These are phyloP conservation scores for Geranomyces michiganensis DNA, from an alignment of 192 early-diverging fungal species.

Conservation along the genomic window DNA sequence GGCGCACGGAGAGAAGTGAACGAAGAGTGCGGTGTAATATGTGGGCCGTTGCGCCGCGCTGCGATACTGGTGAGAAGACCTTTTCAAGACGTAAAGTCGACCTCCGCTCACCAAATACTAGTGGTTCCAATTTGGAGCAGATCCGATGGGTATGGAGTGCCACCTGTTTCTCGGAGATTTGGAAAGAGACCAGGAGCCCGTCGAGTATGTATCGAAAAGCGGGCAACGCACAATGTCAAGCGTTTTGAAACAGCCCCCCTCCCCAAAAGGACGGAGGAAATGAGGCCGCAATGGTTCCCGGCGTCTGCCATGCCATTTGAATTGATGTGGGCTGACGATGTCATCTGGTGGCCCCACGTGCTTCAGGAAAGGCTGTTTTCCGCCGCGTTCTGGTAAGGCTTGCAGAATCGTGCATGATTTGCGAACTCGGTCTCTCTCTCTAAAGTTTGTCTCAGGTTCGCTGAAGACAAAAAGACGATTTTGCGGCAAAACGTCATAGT, in stretches of 20 bases:
- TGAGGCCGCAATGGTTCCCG: constrained; percentile 73
- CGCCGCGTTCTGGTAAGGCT: constrained; percentile 1
- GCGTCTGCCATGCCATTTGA: constrained; percentile 61
- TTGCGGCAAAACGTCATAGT: neutral
- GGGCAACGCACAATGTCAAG: neutral
- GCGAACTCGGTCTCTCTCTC: neutral
- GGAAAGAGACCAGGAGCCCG: constrained; percentile 45
- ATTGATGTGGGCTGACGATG: constrained; percentile 76
- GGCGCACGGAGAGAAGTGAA: constrained; percentile 68
- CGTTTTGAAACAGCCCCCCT: no score
- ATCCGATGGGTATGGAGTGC: constrained; percentile 64
- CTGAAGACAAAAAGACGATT: neutral
- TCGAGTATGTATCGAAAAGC: constrained; percentile 56
- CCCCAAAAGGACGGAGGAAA: constrained; percentile 61
- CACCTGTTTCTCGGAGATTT: constrained; percentile 60
- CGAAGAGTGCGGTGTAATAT: constrained; percentile 21
- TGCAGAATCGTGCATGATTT: neutral
- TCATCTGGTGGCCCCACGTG: constrained; percentile 52
- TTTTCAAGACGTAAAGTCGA: no score
- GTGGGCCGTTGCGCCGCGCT: neutral
- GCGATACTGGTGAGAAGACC: constrained; percentile 6
- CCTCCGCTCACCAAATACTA: neutral
- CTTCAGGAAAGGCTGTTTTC: neutral
- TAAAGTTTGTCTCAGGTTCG: neutral
- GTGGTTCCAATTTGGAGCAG: constrained; percentile 66